A percentile compares a stretch with the other conserved stretches of the same genome.
Conservation (phyloP, 225 moss, liverwort and hornwort species). For the Rhytidiadelphus loreus region DNA sequence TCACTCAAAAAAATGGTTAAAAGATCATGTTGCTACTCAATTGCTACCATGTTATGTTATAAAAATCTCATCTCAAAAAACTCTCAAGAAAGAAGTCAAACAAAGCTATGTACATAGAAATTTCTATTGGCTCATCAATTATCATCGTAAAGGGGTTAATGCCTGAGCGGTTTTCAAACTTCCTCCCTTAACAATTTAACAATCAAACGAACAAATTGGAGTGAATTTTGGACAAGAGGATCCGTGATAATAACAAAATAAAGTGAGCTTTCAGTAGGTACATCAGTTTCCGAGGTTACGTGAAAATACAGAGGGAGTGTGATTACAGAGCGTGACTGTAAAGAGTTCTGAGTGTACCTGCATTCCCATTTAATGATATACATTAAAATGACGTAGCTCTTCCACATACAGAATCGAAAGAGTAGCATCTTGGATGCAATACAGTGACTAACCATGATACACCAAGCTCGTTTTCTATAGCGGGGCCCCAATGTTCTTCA, state of each 20-base stretch:
- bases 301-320: background rate
- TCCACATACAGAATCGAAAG: background rate
- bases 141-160: too few relatives aligned
- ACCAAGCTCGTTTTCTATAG: conserved; percentile 5
- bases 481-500: background rate
- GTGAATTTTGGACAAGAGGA: background rate
- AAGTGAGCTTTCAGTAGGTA: background rate
- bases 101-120: too few relatives aligned
- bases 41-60: too few relatives aligned
- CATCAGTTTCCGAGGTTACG: background rate
- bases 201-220: background rate
- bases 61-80: too few relatives aligned
- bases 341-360: background rate
- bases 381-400: background rate
- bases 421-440: conserved; percentile 14
- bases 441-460: conserved; percentile 21
- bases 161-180: too few relatives aligned
- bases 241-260: background rate
- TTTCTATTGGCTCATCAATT: too few relatives aligned
- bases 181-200: too few relatives aligned
- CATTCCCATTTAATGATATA: background rate
- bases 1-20: too few relatives aligned
- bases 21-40: too few relatives aligned
- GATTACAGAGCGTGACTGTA: too few relatives aligned
- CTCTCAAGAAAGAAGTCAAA: too few relatives aligned